These are phyloP conservation scores for Phyllostachys edulis DNA, from an alignment of 176 grass and related monocot genomes.

Conservation along the genomic window DNA sequence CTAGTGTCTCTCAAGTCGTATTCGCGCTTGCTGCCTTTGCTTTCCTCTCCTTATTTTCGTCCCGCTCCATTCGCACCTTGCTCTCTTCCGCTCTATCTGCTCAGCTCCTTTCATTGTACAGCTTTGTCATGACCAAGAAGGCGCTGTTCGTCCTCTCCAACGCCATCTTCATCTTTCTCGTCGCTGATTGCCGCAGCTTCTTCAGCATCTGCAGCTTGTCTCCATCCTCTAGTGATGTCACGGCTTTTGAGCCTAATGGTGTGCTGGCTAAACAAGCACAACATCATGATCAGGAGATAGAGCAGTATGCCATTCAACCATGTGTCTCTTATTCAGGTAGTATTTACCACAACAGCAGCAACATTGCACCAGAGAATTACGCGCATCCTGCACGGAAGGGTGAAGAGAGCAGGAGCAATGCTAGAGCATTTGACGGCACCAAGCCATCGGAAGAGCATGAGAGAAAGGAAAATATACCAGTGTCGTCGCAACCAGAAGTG, in stretches of 20 bases:
- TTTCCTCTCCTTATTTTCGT: not conserved
- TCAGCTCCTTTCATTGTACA: not conserved
- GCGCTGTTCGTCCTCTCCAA: slow-evolving; percentile 34
- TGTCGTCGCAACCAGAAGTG: not conserved
- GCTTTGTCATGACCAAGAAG: slow-evolving; percentile 28
- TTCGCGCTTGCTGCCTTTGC: not conserved
- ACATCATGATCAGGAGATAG: not conserved
- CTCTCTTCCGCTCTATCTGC: not conserved
- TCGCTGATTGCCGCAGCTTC: slow-evolving; percentile 14
- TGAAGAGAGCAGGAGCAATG: not conserved
- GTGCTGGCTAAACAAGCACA: not conserved
- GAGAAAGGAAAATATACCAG: not conserved
- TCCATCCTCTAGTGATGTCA: not conserved
- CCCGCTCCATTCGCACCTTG: not conserved
- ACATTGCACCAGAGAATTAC: not conserved
- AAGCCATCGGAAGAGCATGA: not conserved
- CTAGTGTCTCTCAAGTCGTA: not conserved
- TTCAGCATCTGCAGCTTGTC: not conserved
- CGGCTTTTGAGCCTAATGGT: not conserved
- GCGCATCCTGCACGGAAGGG: not conserved
- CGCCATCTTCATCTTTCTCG: slow-evolving; percentile 32
- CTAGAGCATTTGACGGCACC: not conserved
- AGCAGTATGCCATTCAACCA: not conserved
- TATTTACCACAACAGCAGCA: not conserved
- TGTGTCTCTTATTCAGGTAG: not conserved